A percentile compares a stretch with the other conserved stretches of the same genome.
phyloP scores from a whole-genome alignment of 257 asterid species.

The Jacaranda copaia region DNA sequence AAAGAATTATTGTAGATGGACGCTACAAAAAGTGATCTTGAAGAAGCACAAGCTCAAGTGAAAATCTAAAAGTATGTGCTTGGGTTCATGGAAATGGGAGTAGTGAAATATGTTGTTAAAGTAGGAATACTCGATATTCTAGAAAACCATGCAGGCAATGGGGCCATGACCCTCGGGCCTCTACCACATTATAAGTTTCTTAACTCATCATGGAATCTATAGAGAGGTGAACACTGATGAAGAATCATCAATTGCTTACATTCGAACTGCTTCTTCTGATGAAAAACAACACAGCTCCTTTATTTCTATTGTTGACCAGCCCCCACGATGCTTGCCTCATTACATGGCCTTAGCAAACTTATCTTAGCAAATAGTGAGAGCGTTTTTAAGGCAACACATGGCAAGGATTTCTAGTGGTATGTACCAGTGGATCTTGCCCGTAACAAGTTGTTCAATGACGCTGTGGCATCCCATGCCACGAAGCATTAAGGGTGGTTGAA shows the following conservation, averaged over 20 bases:
- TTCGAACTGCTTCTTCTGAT: slow-evolving; percentile 34
- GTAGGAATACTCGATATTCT: neutral
- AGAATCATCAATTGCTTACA: neutral
- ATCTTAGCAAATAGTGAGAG: neutral
- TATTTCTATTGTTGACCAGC: slow-evolving; percentile 47
- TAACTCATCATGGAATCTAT: slow-evolving; percentile 46
- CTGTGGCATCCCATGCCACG: slow-evolving; percentile 53
- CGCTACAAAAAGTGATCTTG: neutral
- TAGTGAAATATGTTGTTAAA: neutral
- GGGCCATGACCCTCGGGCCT: slow-evolving; percentile 36
- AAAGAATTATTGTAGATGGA: too few relatives aligned
- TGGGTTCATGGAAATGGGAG: neutral
- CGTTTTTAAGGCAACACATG: slow-evolving; percentile 30
- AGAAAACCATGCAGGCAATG: neutral
- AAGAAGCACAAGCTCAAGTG: slow-evolving; percentile 3
- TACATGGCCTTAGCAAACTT: slow-evolving; percentile 37
- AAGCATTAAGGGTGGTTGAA: slow-evolving; percentile 12
- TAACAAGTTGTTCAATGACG: slow-evolving; percentile 44
- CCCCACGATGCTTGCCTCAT: slow-evolving; percentile 48
- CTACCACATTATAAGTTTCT: slow-evolving; percentile 56
- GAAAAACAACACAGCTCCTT: slow-evolving; percentile 47
- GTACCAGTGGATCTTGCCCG: slow-evolving; percentile 16
- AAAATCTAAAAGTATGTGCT: neutral
- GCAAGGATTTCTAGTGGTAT: slow-evolving; percentile 39
- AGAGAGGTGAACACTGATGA: slow-evolving; percentile 2